phyloP scores from a whole-genome alignment of 345 rosid genomes.

The Salix arbutifolia region DNA sequence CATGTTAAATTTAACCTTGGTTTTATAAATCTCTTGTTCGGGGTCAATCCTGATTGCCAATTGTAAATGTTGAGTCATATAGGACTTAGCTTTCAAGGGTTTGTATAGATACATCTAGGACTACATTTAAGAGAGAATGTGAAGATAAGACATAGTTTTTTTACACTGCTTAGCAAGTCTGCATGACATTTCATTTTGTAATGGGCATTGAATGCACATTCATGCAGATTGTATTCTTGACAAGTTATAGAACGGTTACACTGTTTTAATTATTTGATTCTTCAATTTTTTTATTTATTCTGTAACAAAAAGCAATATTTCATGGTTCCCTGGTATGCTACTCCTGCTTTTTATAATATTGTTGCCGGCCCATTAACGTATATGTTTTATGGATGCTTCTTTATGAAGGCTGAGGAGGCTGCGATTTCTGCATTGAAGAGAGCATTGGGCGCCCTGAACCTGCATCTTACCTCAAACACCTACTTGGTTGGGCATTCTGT shows the following conservation, averaged over 20 bases:
- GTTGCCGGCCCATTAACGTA: not conserved
- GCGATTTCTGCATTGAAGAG: conserved; percentile 68
- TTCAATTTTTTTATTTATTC: not conserved
- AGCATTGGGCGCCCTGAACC: conserved; percentile 68
- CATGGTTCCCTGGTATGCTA: not conserved
- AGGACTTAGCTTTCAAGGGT: not conserved
- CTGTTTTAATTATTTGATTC: not conserved
- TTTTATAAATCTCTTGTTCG: not conserved
- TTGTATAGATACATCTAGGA: not conserved
- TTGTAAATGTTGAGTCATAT: not conserved
- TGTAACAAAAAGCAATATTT: not conserved
- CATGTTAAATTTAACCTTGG: not conserved
- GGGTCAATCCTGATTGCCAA: not conserved
- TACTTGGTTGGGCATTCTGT: conserved; percentile 88
- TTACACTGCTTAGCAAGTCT: not conserved
- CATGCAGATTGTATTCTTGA: not conserved
- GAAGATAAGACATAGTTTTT: not conserved
- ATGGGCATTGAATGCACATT: not conserved
- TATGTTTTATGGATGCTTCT: not conserved
- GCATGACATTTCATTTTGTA: not conserved
- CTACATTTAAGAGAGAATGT: not conserved
- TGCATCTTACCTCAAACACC: conserved; percentile 68
- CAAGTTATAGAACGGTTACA: not conserved
- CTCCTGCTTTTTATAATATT: not conserved
- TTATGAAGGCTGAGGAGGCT: conserved; percentile 75